phyloP scores from a whole-genome alignment of 495 filamentous ascomycete genomes.

The Penicillium canariense region DNA sequence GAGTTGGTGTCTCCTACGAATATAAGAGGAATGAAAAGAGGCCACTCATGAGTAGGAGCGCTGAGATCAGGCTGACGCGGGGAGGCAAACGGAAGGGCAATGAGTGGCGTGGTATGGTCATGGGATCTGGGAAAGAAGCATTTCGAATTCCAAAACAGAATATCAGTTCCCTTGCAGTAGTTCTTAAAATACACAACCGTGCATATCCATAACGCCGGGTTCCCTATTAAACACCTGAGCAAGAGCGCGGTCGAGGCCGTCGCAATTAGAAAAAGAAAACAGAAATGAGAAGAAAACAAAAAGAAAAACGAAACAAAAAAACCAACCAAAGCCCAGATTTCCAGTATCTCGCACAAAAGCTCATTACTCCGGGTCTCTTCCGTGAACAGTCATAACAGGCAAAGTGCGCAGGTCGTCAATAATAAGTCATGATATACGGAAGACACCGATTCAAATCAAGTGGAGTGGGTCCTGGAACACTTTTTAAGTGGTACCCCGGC shows the following conservation, averaged over 20 bases:
- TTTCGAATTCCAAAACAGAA: no score
- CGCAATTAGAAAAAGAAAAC: background rate
- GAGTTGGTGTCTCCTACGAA: no score
- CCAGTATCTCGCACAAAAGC: conserved; percentile 4
- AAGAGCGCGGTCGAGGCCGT: background rate
- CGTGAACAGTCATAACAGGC: background rate
- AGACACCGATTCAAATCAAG: no score
- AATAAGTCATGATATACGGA: conserved; percentile 6
- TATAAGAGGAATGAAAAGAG: background rate
- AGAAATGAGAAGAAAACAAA: background rate
- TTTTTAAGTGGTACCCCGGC: conserved; percentile 26
- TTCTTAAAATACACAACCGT: background rate
- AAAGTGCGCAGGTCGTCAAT: conserved; percentile 2
- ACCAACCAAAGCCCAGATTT: conserved; percentile 2
- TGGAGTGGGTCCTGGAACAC: background rate
- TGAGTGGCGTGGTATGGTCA: background rate
- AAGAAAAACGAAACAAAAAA: background rate
- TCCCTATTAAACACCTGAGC: conserved; percentile 8
- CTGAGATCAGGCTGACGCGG: background rate
- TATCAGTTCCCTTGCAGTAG: no score
- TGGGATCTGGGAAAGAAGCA: background rate
- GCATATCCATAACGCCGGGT: background rate
- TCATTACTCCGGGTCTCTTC: conserved; percentile 9
- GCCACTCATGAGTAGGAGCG: background rate
- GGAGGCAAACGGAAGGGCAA: background rate